These are phyloP conservation scores for Colletotrichum cereale DNA, from an alignment of 2,329 filamentous ascomycete species.

Conservation along the genomic window DNA sequence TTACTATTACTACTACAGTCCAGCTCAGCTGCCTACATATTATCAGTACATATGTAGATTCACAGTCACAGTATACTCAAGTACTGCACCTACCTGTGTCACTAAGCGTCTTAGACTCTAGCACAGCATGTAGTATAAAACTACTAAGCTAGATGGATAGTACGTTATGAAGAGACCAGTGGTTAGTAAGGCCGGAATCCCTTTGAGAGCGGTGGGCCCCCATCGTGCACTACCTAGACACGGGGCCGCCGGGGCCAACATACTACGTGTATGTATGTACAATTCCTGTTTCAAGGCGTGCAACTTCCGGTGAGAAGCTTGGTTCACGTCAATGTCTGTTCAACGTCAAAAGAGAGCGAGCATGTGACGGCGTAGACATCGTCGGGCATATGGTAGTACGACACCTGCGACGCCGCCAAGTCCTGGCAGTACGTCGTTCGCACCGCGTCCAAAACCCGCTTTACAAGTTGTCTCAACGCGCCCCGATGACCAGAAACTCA, in stretches of 20 bases:
- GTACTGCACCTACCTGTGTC: no score
- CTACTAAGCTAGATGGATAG: no score
- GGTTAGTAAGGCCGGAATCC: background rate
- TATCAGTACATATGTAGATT: no score
- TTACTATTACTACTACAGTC: no score
- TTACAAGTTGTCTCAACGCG: background rate
- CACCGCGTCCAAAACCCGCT: background rate
- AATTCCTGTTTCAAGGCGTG: background rate
- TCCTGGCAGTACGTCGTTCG: background rate
- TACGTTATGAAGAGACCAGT: no score
- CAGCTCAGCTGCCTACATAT: no score
- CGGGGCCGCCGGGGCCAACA: background rate
- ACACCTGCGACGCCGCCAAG: background rate
- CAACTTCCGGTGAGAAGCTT: slow-evolving; percentile 18
- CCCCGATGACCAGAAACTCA: background rate
- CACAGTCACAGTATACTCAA: no score
- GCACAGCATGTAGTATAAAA: no score
- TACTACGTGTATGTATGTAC: no score
- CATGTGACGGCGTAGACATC: slow-evolving; percentile 17
- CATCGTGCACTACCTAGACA: background rate
- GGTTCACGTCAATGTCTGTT: background rate
- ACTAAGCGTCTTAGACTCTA: no score
- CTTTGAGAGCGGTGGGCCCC: background rate
- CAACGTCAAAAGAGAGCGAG: background rate
- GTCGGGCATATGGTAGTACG: background rate